Conservation (phyloP, 2,329 filamentous ascomycete species). For the Paecilomyces niveus region DNA sequence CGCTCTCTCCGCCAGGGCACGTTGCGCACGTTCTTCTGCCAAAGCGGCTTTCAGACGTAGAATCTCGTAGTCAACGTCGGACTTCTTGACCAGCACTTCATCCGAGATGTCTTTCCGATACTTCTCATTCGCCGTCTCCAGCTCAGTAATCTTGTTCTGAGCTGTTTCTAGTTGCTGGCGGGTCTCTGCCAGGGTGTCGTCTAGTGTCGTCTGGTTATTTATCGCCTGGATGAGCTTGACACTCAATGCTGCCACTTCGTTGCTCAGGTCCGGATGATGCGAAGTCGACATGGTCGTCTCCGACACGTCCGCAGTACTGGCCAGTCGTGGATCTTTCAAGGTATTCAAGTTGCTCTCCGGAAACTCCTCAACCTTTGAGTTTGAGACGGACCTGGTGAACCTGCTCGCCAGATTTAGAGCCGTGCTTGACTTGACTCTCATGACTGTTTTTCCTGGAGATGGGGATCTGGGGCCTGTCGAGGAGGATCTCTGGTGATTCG, state of each 20-base stretch:
- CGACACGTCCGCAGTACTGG: conserved; percentile 28
- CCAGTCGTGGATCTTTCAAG: conserved; percentile 38
- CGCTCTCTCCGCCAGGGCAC: conserved; percentile 63
- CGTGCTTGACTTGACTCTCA: conserved; percentile 39
- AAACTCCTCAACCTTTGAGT: conserved; percentile 22
- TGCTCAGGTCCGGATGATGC: conserved; percentile 54
- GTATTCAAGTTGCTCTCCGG: conserved; percentile 39
- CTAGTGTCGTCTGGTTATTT: conserved; percentile 87
- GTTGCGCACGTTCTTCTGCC: conserved; percentile 58
- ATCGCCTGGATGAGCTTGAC: conserved; percentile 96
- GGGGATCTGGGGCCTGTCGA: conserved; percentile 28
- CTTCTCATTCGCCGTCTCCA: conserved; percentile 64
- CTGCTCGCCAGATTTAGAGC: conserved; percentile 29
- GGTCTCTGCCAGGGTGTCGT: conserved; percentile 77
- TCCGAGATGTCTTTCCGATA: conserved; percentile 63
- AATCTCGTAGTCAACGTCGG: conserved; percentile 67
- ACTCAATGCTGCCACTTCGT: conserved; percentile 82
- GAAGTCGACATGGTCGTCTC: conserved; percentile 23
- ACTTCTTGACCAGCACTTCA: conserved; percentile 68
- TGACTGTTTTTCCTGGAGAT: conserved; percentile 31
- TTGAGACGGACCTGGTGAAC: conserved; percentile 15
- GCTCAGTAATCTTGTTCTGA: conserved; percentile 56
- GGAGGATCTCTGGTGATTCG: conserved; percentile 29
- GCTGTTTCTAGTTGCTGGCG: conserved; percentile 75
- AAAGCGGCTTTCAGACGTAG: conserved; percentile 51